A percentile compares a stretch with the other conserved stretches of the same genome.
Conservation (phyloP, 2,329 filamentous ascomycete genomes). For the Fusarium sp. region DNA sequence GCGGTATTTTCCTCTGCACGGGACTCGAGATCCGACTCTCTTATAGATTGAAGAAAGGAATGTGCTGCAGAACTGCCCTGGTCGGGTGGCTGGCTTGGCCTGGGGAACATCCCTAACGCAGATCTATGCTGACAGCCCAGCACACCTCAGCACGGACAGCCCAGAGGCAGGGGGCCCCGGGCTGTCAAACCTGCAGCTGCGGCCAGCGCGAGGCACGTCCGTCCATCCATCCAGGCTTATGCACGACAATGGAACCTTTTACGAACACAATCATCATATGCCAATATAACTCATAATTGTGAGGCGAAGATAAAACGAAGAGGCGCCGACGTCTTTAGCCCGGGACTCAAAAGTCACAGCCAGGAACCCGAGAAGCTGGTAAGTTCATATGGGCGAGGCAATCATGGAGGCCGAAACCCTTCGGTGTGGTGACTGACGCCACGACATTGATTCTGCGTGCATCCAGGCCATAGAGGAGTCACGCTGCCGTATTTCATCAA, state of each 20-base stretch:
- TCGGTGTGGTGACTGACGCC: constrained; percentile 17
- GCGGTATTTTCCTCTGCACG: accelerated
- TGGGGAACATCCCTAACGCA: constrained; percentile 27
- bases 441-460: neutral
- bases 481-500: neutral
- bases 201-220: constrained; percentile 17
- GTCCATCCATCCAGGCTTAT: constrained; percentile 18
- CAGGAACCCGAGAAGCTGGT: neutral
- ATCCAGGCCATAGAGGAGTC: neutral
- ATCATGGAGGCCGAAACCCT: constrained; percentile 1
- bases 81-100: constrained; percentile 11
- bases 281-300: neutral
- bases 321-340: constrained; percentile 9
- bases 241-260: constrained; percentile 5
- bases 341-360: constrained; percentile 4
- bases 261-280: neutral
- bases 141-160: too few species aligned
- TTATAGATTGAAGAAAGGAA: neutral
- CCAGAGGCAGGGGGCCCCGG: constrained; percentile 23
- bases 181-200: constrained; percentile 33
- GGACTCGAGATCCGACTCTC: neutral
- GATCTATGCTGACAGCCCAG: constrained; percentile 23
- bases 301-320: neutral
- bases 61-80: neutral
- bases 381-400: neutral